Conservation (phyloP, 768 basidiomycete genomes). For the Peribolospora baueri region DNA sequence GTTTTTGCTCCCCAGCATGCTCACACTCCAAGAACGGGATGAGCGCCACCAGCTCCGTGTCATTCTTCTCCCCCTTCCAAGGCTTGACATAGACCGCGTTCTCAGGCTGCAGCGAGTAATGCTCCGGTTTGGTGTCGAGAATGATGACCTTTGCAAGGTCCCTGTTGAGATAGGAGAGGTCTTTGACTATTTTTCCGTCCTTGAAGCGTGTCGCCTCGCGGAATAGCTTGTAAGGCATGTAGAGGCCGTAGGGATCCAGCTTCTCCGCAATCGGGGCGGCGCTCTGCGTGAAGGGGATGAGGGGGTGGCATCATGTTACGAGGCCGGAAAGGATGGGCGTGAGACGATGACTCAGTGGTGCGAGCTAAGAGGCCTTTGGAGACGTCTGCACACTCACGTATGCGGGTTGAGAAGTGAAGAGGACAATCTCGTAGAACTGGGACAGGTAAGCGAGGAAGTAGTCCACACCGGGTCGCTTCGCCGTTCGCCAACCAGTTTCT, state of each 20-base stretch:
- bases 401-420: slow-evolving; percentile 72
- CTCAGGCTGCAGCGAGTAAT: slow-evolving; percentile 54
- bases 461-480: slow-evolving; percentile 90
- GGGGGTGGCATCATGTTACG: background rate
- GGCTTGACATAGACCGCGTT: slow-evolving; percentile 61
- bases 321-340: background rate
- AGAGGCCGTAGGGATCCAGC: slow-evolving; percentile 79
- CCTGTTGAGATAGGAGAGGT: slow-evolving; percentile 81
- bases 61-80: slow-evolving; percentile 60
- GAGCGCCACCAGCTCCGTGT: slow-evolving; percentile 57
- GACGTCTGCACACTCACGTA: slow-evolving; percentile 37
- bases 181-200: slow-evolving; percentile 70
- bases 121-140: slow-evolving; percentile 63
- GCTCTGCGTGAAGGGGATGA: slow-evolving; percentile 29
- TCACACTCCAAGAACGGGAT: slow-evolving; percentile 89
- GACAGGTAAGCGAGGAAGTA: slow-evolving; percentile 95
- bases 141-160: slow-evolving; percentile 71
- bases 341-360: background rate
- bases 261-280: slow-evolving; percentile 71
- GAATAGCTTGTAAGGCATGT: slow-evolving; percentile 70
- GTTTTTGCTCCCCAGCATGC: slow-evolving; percentile 9
- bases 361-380: background rate
- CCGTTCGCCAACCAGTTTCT: slow-evolving; percentile 84
- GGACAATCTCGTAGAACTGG: slow-evolving; percentile 91
- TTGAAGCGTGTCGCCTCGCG: slow-evolving; percentile 68